phyloP scores from a whole-genome alignment of 805 yeast genomes.

The Kregervanrija delftensis region DNA sequence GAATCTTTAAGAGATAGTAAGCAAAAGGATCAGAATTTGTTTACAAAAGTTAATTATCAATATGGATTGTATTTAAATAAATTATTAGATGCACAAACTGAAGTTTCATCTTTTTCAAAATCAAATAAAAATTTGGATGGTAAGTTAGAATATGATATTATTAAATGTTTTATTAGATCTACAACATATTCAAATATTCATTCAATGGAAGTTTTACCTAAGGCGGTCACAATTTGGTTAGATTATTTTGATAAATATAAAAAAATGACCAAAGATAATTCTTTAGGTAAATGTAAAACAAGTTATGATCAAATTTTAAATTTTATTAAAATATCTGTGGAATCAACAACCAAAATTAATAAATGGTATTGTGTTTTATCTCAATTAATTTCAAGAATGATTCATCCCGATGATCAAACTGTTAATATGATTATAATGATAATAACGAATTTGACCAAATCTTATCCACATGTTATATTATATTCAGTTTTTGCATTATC shows the following conservation, averaged over 20 bases:
- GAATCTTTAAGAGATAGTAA: slow-evolving; percentile 39
- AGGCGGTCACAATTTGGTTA: slow-evolving; percentile 85
- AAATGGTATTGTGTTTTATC: slow-evolving; percentile 82
- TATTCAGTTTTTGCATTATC: slow-evolving; percentile 75
- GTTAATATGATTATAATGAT: slow-evolving; percentile 50
- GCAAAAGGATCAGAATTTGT: slow-evolving; percentile 44
- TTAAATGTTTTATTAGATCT: slow-evolving; percentile 51
- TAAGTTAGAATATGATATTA: slow-evolving; percentile 46
- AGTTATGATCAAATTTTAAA: slow-evolving; percentile 39
- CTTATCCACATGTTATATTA: slow-evolving; percentile 77
- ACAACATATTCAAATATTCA: slow-evolving; percentile 52
- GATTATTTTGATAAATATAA: slow-evolving; percentile 50
- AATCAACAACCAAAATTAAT: slow-evolving; percentile 39
- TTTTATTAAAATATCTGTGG: slow-evolving; percentile 36
- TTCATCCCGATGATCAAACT: slow-evolving; percentile 54
- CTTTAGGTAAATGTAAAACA: no score
- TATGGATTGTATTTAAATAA: slow-evolving; percentile 76
- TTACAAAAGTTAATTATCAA: slow-evolving; percentile 60
- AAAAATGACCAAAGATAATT: no score
- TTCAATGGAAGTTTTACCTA: slow-evolving; percentile 80
- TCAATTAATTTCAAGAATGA: slow-evolving; percentile 74
- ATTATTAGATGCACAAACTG: slow-evolving; percentile 56
- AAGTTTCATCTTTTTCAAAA: slow-evolving; percentile 23
- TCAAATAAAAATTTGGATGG: slow-evolving; percentile 36
- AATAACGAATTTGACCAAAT: slow-evolving; percentile 45